A percentile compares a stretch with the other conserved stretches of the same genome.
These are phyloP conservation scores for Blastobotrys muscicola DNA, from an alignment of 805 yeast genomes.

Conservation along the genomic window DNA sequence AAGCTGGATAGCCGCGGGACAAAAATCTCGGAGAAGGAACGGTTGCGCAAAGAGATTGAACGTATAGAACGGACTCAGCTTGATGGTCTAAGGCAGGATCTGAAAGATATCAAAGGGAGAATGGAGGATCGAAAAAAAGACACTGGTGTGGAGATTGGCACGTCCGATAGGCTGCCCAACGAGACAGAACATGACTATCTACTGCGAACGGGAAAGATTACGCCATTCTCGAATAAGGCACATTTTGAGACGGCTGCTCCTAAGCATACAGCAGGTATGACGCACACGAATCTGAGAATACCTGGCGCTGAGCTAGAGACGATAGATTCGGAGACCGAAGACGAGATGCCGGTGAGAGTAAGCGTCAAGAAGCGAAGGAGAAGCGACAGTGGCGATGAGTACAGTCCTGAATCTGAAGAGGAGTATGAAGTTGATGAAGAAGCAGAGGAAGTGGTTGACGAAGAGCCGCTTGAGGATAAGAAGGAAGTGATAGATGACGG, in stretches of 20 bases:
- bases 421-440: conserved; percentile 19
- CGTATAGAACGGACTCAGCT: conserved; percentile 44
- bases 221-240: conserved; percentile 72
- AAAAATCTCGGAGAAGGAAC: conserved; percentile 55
- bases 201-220: conserved; percentile 82
- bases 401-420: conserved; percentile 9
- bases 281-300: conserved; percentile 38
- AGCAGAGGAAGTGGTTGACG: conserved; percentile 8
- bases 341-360: conserved; percentile 1
- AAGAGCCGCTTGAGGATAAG: conserved; percentile 5
- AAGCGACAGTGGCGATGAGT: conserved; percentile 17
- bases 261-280: conserved; percentile 10
- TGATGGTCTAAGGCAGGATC: conserved; percentile 46
- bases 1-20: conserved; percentile 44
- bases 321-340: conserved; percentile 11
- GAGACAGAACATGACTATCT: conserved; percentile 75
- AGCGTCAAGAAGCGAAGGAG: not conserved
- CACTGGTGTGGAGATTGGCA: conserved; percentile 8
- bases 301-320: conserved; percentile 38
- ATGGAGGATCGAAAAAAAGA: conserved; percentile 27
- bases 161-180: conserved; percentile 40
- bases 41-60: conserved; percentile 43
- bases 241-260: conserved; percentile 8
- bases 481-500: conserved; percentile 63
- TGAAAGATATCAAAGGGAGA: conserved; percentile 49